Evolutionary conservation across 2,329 filamentous ascomycete species (phyloP), one percentile per base, ranked within the genome.

Genomic region (Colletotrichum sublineola): DNA sequence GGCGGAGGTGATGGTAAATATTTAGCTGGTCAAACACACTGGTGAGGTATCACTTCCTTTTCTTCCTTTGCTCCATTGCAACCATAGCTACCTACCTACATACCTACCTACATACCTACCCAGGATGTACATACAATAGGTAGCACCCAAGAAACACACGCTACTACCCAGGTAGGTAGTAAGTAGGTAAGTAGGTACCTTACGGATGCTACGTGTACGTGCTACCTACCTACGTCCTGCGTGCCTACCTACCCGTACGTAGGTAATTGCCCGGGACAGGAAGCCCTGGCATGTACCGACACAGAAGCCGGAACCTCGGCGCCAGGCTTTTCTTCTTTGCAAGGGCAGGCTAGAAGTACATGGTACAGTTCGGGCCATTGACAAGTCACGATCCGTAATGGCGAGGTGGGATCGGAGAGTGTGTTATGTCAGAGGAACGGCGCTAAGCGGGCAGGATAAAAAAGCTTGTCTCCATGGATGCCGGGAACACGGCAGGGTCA

Each of bases 391-490:
- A 42, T 18, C 29, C 29, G 52, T 60, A 67, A 52, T 48, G 33
- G 61, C 55, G 50, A 56, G 62, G 50, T 64, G 38, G 48, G 36
- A 64, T 64, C 56, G 46, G 55, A 53, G 63, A 55, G 66, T 33
- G 69, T 52, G 67, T 71, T 53, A 63, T 71, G 71, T 67, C 63
- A 72, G 31, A 67, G 62, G 50, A 52, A 63, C 38, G 44, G 71
- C 67, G 71, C 62, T 36, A 71, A 73, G 63, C 46, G 44, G 31
- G 52, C 62, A 72, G 40, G 44, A 29, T 8, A 42, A 67, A 58
- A 73, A 73, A 73, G 71, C 71, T 73, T 73, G 71, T 71, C 71
- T 73, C 68, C 63, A 71, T 67, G 67, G 70, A 70, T 70, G 71
- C 71, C 68, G 71, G 71, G 57, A 71, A 72, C 55, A 72, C 56